Conservation (phyloP, 2,329 filamentous ascomycete genomes). For the Trichoderma harzianum region DNA sequence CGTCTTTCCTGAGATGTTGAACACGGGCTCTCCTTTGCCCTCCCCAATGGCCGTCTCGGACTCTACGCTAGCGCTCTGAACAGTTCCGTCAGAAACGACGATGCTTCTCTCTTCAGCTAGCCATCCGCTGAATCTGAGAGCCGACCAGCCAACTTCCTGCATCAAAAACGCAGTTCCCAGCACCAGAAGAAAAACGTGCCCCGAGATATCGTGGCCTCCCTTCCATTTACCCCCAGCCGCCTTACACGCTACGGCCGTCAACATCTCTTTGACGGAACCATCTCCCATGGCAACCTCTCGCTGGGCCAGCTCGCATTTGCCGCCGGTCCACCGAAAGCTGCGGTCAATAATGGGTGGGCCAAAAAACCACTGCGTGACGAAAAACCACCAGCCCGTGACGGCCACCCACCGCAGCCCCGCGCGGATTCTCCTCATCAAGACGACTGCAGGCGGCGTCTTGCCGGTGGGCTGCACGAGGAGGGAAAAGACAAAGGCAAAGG, state of each 20-base stretch:
- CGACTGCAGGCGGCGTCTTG: constrained; percentile 25
- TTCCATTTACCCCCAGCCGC: constrained; percentile 77
- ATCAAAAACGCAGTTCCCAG: constrained; percentile 77
- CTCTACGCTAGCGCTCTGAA: constrained; percentile 57
- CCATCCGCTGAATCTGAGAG: constrained; percentile 41
- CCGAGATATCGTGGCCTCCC: constrained; percentile 95
- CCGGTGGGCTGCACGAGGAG: constrained; percentile 62
- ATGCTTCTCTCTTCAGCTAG: constrained; percentile 60
- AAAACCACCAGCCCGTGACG: constrained; percentile 75
- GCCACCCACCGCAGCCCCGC: constrained; percentile 66
- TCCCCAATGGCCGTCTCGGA: constrained; percentile 27
- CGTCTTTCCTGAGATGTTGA: constrained; percentile 52
- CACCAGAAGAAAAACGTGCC: constrained; percentile 90
- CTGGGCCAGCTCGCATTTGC: constrained; percentile 66
- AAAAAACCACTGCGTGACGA: constrained; percentile 96
- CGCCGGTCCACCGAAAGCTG: constrained; percentile 83
- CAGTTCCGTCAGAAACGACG: constrained; percentile 63
- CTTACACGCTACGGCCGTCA: constrained; percentile 79
- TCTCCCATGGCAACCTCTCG: constrained; percentile 46
- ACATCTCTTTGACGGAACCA: constrained; percentile 46
- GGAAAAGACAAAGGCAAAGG: constrained; percentile 68
- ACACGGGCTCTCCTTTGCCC: constrained; percentile 26
- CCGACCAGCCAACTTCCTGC: constrained; percentile 69
- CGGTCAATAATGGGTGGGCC: constrained; percentile 87
- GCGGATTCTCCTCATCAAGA: constrained; percentile 43